Evolutionary conservation across 371 early-diverging fungal species (phyloP).

Genomic region (Fennellomyces sp.): DNA sequence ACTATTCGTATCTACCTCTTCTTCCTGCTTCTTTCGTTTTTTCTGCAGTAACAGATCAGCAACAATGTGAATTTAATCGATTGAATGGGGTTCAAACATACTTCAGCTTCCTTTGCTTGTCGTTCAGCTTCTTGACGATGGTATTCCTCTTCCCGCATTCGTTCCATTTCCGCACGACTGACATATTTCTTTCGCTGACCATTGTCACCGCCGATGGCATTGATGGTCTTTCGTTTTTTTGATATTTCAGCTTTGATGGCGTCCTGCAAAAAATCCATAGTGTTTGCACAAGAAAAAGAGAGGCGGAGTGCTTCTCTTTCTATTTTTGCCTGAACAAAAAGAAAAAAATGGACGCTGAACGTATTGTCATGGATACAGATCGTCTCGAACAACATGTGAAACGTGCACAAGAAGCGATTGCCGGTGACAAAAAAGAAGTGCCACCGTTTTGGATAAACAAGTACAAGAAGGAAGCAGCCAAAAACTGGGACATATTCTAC

Average conservation of each 20-base stretch:
- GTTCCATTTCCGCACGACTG: conserved; percentile 78
- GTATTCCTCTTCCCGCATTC: conserved; percentile 69
- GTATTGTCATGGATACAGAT: conserved; percentile 35
- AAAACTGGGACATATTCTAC: conserved; percentile 90
- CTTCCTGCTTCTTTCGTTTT: conserved; percentile 6
- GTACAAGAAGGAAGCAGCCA: conserved; percentile 81
- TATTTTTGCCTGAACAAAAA: background rate
- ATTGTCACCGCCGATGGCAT: conserved; percentile 29
- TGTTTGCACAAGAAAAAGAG: conserved; percentile 2
- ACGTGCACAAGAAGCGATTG: conserved; percentile 65
- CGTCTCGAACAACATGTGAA: conserved; percentile 52
- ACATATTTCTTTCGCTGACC: conserved; percentile 70
- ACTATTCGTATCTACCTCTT: conserved; percentile 40
- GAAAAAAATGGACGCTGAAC: conserved; percentile 21
- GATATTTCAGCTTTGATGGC: conserved; percentile 68
- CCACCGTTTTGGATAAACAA: conserved; percentile 82
- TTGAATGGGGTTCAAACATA: background rate
- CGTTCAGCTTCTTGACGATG: conserved; percentile 59
- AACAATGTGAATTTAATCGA: background rate
- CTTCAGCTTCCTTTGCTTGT: conserved; percentile 48
- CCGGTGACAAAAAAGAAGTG: conserved; percentile 65
- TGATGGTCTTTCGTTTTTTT: conserved; percentile 63
- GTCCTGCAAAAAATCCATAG: conserved; percentile 70
- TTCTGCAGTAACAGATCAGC: background rate
- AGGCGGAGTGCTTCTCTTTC: background rate